Evolutionary conservation across 768 basidiomycete species (phyloP), one percentile per base, ranked within the genome.

Genomic region (Dentipellis sp.): DNA sequence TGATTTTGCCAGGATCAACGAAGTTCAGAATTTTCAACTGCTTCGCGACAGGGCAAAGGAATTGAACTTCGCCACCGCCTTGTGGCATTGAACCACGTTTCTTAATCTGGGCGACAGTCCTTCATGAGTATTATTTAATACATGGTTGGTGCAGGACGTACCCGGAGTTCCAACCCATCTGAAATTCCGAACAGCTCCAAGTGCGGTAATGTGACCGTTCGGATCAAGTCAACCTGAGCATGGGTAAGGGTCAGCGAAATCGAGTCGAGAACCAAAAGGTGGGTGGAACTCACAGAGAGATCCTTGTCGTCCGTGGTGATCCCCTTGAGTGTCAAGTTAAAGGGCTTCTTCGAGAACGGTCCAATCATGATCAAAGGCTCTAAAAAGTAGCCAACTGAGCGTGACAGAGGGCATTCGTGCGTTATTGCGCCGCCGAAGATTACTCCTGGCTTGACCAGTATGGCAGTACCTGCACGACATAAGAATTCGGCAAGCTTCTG

Each of bases 251-350:
- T 5, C 35, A 46, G 12, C 2, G 1, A 21, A 12, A 11, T 10
- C 6, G 54, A 7, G 23, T 45, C 23, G 34, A 45, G 12, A 39
- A 40, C 51, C 14, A 65, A 46, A 11, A 14, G 49, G 54, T 36
- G 46, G 40, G 34, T 34, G 35, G 58, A 16, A 68, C 81, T 58
- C 61, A 94, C 95, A 29, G 92, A 94, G 60, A 97, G 85, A 66
- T 97, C 95, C 61, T 84, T 75, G 45, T 91, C 89, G 63, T 97
- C 92, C 1, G 94, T 91, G 1, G 97, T 99, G 56, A 99, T 86
- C 1, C 97, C 97, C 52, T 78, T 81, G 54, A 98, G 68, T 0
- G 87, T 95, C 29, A 94, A 67, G 47, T 87, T 79, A 49, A 98
- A 68, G 0, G 91, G 82, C 59, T 79, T 88, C 74, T 99, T 99